Evolutionary conservation across 805 yeast species (phyloP), one percentile per base, ranked within the genome.

Genomic region (Ogataea angusta): DNA sequence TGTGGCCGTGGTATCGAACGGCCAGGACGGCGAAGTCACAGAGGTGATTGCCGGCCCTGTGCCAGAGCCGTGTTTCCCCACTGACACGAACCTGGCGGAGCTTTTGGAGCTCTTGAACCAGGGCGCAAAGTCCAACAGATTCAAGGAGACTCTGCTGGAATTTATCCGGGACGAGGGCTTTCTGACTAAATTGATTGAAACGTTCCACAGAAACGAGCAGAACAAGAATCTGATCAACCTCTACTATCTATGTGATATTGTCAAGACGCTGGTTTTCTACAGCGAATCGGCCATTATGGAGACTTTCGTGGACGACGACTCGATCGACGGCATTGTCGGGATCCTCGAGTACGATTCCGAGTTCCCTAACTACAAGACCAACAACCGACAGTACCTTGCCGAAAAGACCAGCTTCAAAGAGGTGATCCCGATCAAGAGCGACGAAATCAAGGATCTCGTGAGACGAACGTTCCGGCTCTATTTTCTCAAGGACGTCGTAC

Each of bases 261-360:
- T 87, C 37, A 91, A 89, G 61, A 72, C 84, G 1, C 58, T 83
- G 26, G 69, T 88, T 14, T 66, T 84, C 21, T 82, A 83, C 62
- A 87, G 85, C 54, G 96, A 90, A 48, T 66, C 75, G 21, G 62
- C 68, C 10, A 68, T 85, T 5, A 59, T 82, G 33, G 87, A 82
- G 39, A 51, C 67, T n/a, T 67, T 85, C 44, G 64, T 80, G 2
- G 70, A 69, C 10, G 83, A 79, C 45, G 70, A 69, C 6, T 53
- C 68, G 29, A 69, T 82, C 33, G 54, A 69, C 52, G 84, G 85
- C 1, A 64, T 87, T 3, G 74, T 82, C 10, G 95, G 96, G 1
- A 83, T 88, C 10, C 63, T 91, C 34, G 99, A 93, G 60, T 84
- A 88, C 60, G 97, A 93, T 59, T 85, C 93, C 0, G 95, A 86